phyloP scores from a whole-genome alignment of 768 basidiomycete genomes.

The Pleurotus citrinopileatus region DNA sequence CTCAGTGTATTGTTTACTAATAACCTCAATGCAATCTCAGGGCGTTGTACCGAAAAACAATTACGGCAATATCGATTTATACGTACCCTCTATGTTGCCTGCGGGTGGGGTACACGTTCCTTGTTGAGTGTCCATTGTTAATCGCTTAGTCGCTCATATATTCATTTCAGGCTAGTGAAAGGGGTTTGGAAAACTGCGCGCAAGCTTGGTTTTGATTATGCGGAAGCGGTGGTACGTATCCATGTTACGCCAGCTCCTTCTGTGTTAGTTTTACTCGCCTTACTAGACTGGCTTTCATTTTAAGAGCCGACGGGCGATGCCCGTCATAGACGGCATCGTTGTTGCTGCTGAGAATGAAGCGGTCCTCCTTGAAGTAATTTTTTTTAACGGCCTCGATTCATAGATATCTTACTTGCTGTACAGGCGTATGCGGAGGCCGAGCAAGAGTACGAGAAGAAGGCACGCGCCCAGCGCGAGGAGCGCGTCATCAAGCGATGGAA shows the following conservation, averaged over 20 bases:
- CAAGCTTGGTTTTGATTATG: conserved; percentile 83
- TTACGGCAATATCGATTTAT: conserved; percentile 97
- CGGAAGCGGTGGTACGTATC: conserved; percentile 84
- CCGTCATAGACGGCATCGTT: conserved; percentile 83
- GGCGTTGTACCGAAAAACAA: conserved; percentile 92
- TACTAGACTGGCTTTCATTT: conserved; percentile 95
- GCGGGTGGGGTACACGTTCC: conserved; percentile 83
- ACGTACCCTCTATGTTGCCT: conserved; percentile 94
- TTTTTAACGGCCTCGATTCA: conserved; percentile 1
- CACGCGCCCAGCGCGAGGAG: conserved; percentile 71
- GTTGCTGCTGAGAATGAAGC: conserved; percentile 79
- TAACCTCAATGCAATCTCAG: conserved; percentile 40
- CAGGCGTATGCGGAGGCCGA: conserved; percentile 88
- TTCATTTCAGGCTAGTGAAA: too few species aligned
- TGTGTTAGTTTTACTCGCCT: conserved; percentile 8
- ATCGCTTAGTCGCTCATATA: too few species aligned
- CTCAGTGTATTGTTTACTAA: conserved; percentile 2
- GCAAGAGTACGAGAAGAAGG: conserved; percentile 73
- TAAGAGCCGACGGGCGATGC: conserved; percentile 85
- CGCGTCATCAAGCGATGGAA: conserved; percentile 86
- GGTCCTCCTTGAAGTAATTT: conserved; percentile 69
- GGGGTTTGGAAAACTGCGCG: conserved; percentile 87
- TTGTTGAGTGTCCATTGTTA: conserved; percentile 54
- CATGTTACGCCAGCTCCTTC: background rate
- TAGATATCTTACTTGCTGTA: background rate